Percentiles rank a stretch among this genome's conserved stretches.
These are phyloP conservation scores for Vitis rupestris DNA, from an alignment of 164 flowering plant genomes.

Conservation along the genomic window DNA sequence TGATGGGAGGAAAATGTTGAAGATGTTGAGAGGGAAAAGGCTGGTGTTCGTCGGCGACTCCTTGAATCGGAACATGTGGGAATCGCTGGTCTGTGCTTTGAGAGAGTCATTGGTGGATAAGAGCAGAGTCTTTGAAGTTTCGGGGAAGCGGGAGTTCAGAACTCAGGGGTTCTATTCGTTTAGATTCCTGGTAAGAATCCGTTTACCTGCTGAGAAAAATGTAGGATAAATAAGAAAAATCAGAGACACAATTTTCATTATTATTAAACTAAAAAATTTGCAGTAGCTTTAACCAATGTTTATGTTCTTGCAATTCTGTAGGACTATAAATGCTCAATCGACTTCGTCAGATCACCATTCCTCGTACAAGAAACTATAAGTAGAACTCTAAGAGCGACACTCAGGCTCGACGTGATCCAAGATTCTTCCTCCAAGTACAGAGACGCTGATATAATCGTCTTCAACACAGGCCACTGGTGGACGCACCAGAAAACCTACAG, in stretches of 20 bases:
- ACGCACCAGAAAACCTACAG: constrained; percentile 49
- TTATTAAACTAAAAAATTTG: neutral
- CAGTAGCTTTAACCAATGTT: neutral
- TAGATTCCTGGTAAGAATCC: constrained; percentile 37
- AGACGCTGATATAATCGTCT: constrained; percentile 51
- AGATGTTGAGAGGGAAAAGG: constrained; percentile 53
- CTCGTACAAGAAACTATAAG: constrained; percentile 40
- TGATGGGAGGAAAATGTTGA: constrained; percentile 45
- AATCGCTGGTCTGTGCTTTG: constrained; percentile 53
- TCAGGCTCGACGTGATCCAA: constrained; percentile 51
- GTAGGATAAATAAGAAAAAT: too few relatives aligned
- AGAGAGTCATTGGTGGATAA: constrained; percentile 34
- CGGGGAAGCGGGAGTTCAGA: constrained; percentile 39
- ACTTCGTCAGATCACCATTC: constrained; percentile 54
- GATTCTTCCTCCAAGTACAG: constrained; percentile 25
- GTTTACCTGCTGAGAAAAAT: too few relatives aligned
- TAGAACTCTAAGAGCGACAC: constrained; percentile 34
- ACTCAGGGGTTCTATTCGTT: constrained; percentile 51
- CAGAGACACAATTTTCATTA: neutral
- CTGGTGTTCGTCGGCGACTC: constrained; percentile 69
- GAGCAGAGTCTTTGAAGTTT: constrained; percentile 35
- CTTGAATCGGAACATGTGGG: constrained; percentile 72
- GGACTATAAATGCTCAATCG: constrained; percentile 58
- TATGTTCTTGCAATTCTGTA: constrained; percentile 7
- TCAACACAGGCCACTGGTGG: constrained; percentile 76